Percentiles rank a stretch among this genome's conserved stretches.
Evolutionary conservation across 352 stramenopile species (phyloP).

Genomic region (Aphanomyces euteiches): DNA sequence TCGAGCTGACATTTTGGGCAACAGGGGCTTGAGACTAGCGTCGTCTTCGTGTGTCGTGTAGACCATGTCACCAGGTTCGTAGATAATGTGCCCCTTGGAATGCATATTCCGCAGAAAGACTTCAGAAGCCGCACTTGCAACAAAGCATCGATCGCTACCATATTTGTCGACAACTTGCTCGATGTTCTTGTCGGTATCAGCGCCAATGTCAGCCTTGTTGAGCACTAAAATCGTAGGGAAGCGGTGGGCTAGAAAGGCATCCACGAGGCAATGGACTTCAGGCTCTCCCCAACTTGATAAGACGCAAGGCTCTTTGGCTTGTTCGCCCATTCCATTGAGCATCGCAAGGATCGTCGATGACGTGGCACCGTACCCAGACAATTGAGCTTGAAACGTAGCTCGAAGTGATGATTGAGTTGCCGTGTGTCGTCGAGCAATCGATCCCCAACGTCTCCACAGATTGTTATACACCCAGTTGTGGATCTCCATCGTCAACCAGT

Average conservation of each 20-base stretch:
- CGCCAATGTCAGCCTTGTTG: constrained; percentile 84
- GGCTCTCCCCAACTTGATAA: constrained; percentile 51
- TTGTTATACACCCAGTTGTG: constrained; percentile 88
- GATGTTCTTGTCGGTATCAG: constrained; percentile 85
- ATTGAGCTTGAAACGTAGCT: constrained; percentile 64
- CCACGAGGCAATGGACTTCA: constrained; percentile 73
- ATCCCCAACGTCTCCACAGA: constrained; percentile 78
- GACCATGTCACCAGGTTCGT: constrained; percentile 82
- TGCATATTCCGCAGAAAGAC: constrained; percentile 70
- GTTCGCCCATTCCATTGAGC: constrained; percentile 52
- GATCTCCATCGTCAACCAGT: constrained; percentile 84
- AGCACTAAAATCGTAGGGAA: constrained; percentile 87
- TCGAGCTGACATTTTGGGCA: constrained; percentile 76
- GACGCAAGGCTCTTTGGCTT: constrained; percentile 57
- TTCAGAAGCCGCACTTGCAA: constrained; percentile 81
- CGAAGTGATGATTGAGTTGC: constrained; percentile 67
- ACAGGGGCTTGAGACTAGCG: constrained; percentile 56
- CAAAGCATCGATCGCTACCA: constrained; percentile 79
- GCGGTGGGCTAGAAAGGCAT: constrained; percentile 65
- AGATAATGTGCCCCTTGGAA: constrained; percentile 78
- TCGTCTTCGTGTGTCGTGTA: constrained; percentile 72
- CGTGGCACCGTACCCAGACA: constrained; percentile 76
- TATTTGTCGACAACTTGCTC: constrained; percentile 86
- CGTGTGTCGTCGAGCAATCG: constrained; percentile 68
- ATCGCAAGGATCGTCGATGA: constrained; percentile 68